phyloP scores from a whole-genome alignment of 148 eudicot species.

The Chenopodium berlandieri region DNA sequence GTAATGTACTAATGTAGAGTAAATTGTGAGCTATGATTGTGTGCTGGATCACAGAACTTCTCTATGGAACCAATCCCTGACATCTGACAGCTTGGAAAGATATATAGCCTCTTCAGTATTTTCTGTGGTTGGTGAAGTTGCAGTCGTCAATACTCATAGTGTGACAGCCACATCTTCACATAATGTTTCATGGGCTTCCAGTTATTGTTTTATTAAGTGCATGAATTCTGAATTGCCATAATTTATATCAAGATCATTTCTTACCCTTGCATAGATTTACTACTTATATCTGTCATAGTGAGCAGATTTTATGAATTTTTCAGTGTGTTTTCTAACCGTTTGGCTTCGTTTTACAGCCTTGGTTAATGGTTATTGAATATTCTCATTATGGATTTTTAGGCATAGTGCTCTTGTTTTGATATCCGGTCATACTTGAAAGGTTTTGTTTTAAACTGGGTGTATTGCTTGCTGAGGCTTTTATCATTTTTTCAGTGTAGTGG shows the following conservation, averaged over 20 bases:
- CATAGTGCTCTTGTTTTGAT: not conserved
- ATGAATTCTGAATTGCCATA: too few relatives aligned
- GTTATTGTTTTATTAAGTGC: not conserved
- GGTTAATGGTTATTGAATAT: too few relatives aligned
- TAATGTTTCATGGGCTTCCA: constrained; percentile 11
- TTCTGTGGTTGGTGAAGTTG: constrained; percentile 16
- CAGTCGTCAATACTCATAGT: constrained; percentile 15
- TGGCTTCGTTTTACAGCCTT: too few relatives aligned
- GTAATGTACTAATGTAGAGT: too few relatives aligned
- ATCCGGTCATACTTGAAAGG: not conserved
- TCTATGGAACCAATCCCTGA: constrained; percentile 8
- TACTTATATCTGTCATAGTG: too few relatives aligned
- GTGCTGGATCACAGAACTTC: not conserved
- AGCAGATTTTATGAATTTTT: too few relatives aligned
- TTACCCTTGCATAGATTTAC: too few relatives aligned
- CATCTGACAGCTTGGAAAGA: constrained; percentile 30
- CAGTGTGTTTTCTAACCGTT: too few relatives aligned
- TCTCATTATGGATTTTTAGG: not conserved
- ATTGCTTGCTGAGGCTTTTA: not conserved
- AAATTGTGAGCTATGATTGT: not conserved
- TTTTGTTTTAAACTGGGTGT: not conserved
- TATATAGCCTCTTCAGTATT: not conserved
- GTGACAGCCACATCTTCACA: constrained; percentile 21
- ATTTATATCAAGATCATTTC: too few relatives aligned
- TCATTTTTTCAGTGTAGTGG: not conserved